phyloP scores from a whole-genome alignment of 352 stramenopile genomes.

The Pythium oligandrum region DNA sequence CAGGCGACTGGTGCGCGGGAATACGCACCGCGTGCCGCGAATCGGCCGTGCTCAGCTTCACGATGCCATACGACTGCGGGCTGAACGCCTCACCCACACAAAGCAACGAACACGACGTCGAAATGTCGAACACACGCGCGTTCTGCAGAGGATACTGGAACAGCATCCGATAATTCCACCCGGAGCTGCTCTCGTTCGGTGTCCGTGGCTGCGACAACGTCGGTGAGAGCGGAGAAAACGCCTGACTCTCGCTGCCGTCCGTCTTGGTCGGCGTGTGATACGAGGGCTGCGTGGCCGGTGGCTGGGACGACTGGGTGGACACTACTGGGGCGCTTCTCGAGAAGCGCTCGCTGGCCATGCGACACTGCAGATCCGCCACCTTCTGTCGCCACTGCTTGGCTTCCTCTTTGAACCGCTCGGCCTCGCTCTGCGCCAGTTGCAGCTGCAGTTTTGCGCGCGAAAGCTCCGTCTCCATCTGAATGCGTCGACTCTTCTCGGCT shows the following conservation, averaged over 20 bases:
- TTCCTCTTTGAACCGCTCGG: slow-evolving; percentile 17
- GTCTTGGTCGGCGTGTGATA: not conserved
- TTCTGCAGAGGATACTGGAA: slow-evolving; percentile 30
- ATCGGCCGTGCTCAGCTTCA: slow-evolving; percentile 41
- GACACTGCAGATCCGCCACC: slow-evolving; percentile 21
- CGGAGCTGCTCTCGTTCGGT: not conserved
- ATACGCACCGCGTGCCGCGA: slow-evolving; percentile 24
- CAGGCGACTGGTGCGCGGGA: slow-evolving; percentile 31
- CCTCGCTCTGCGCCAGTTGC: slow-evolving; percentile 20
- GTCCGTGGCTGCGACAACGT: not conserved
- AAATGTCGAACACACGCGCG: slow-evolving; percentile 54
- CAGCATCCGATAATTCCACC: slow-evolving; percentile 33
- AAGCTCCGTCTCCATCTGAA: slow-evolving; percentile 45
- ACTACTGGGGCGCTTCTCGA: not conserved
- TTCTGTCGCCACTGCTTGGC: slow-evolving; percentile 27
- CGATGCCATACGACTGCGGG: slow-evolving; percentile 26
- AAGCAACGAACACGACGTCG: slow-evolving; percentile 34
- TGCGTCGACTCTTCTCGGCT: slow-evolving; percentile 39
- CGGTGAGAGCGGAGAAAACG: not conserved
- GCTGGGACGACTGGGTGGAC: not conserved
- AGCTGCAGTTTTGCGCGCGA: slow-evolving; percentile 33
- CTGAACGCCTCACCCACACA: slow-evolving; percentile 45
- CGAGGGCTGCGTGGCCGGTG: not conserved
- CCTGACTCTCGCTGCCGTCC: slow-evolving; percentile 1
- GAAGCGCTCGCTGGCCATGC: slow-evolving; percentile 18